phyloP scores from a whole-genome alignment of 257 asterid genomes.

The Nemophila menziesii region DNA sequence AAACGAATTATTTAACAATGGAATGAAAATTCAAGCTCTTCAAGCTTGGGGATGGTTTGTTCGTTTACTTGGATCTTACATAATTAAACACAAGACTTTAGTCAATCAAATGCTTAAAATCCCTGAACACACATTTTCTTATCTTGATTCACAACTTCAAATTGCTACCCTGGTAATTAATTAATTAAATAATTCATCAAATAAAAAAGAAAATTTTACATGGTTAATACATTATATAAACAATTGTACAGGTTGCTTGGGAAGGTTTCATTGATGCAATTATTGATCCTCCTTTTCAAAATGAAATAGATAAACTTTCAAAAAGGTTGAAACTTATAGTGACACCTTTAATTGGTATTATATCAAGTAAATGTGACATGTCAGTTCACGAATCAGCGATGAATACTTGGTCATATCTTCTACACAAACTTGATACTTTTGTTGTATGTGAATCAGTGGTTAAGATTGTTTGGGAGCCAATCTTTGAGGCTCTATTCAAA shows the following conservation, averaged over 20 bases:
- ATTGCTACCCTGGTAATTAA: constrained; percentile 61
- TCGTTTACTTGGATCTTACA: constrained; percentile 56
- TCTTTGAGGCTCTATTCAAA: constrained; percentile 40
- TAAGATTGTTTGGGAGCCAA: constrained; percentile 57
- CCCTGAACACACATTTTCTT: constrained; percentile 60
- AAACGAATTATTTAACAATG: constrained; percentile 44
- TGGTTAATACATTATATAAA: too few relatives aligned
- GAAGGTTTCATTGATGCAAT: constrained; percentile 66
- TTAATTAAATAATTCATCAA: neutral
- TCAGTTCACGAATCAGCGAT: constrained; percentile 65
- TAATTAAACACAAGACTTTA: constrained; percentile 39
- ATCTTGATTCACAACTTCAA: constrained; percentile 58
- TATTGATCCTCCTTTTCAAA: constrained; percentile 24
- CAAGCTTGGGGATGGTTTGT: constrained; percentile 84
- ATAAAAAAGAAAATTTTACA: too few relatives aligned
- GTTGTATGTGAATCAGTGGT: constrained; percentile 32
- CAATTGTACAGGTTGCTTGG: constrained; percentile 62
- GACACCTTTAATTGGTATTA: constrained; percentile 57
- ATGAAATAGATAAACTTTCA: constrained; percentile 22
- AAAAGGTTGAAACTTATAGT: constrained; percentile 59
- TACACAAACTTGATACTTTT: constrained; percentile 55
- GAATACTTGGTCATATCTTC: constrained; percentile 71
- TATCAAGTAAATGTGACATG: constrained; percentile 56
- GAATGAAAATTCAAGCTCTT: constrained; percentile 59
- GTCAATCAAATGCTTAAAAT: constrained; percentile 72